Evolutionary conservation across 106 monocot species (phyloP).

Genomic region (Iris macrosiphon): DNA sequence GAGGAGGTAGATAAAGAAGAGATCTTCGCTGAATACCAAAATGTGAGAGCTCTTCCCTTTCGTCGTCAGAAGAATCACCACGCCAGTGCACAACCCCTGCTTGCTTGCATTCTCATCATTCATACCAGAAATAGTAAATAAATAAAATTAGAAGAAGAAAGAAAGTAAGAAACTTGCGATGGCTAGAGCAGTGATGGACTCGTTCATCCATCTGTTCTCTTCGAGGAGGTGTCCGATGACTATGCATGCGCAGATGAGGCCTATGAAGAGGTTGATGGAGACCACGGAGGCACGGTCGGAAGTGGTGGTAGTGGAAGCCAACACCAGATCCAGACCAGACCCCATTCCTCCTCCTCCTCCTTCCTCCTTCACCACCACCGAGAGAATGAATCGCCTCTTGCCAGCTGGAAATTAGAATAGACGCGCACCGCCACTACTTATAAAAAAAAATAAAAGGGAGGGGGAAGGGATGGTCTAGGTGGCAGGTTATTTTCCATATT

Average conservation of each 20-base stretch:
- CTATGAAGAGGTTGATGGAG: slow-evolving; percentile 72
- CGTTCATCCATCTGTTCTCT: slow-evolving; percentile 89
- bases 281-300: slow-evolving; percentile 75
- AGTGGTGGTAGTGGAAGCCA: slow-evolving; percentile 45
- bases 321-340: slow-evolving; percentile 23
- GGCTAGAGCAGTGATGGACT: slow-evolving; percentile 87
- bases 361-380: no score
- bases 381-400: no score
- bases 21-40: slow-evolving; percentile 45
- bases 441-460: no score
- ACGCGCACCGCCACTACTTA: no score
- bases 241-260: slow-evolving; percentile 82
- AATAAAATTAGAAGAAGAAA: no score
- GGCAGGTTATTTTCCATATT: no score
- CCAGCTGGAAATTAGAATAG: no score
- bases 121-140: not conserved
- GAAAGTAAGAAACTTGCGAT: slow-evolving; percentile 48
- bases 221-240: slow-evolving; percentile 91
- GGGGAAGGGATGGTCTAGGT: no score
- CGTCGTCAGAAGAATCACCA: slow-evolving; percentile 24
- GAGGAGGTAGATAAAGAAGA: slow-evolving; percentile 47
- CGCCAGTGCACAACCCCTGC: slow-evolving; percentile 14
- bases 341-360: no score
- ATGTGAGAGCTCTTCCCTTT: slow-evolving; percentile 32
- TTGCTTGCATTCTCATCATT: not conserved